Base-by-base conservation (phyloP, 805 yeast species). In the Wickerhamomyces xylosicus region DNA sequence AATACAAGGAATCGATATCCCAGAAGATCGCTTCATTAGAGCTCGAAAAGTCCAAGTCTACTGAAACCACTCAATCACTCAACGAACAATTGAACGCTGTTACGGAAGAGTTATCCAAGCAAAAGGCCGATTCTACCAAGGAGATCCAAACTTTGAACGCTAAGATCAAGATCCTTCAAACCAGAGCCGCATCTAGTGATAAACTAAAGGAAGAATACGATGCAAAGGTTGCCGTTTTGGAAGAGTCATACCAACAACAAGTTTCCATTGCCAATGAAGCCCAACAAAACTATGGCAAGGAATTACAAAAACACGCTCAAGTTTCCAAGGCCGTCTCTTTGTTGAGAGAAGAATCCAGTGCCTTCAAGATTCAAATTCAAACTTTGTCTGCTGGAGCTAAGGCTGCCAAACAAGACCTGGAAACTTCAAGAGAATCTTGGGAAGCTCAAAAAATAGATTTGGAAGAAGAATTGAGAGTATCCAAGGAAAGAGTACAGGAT, bases 271-370 rank as follows among this genome's bases (percentile, higher is more conserved):
- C 76, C 15, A 48, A 59, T 29, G 71, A 69, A 20, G 65, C 72
- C 19, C 82, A 76, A 49, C 50, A 52, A 31, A 76, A 71, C 45
- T 79, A 76, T 49, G 77, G 75, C 41, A 55, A 60, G 29, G 84
- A 78, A 46, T 60, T 77, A 32, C 66, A 64, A 33, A 67, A 69
- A 44, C 79, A 73, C 47, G 76, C 77, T 3, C 68, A 66, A n/a
- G 66, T 72, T 7, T 54, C 74, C 1, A 60, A 59, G 40, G 59
- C 64, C 10, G 51, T 71, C 4, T 59, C 64, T 17, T 51, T 53
- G 16, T 47, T 74, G 31, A 66, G 74, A 35, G 60, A 57, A 19
- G 61, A 70, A 35, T 45, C 57, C 20, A 55, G 53, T 17, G 45
- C 48, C 22, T 47, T 61, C 37, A 58, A 54, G 37, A 48, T 52